Percentiles rank a stretch among this genome's conserved stretches.
Evolutionary conservation across 2,329 filamentous ascomycete species (phyloP).

Genomic region (Endoconidiophora polonica): DNA sequence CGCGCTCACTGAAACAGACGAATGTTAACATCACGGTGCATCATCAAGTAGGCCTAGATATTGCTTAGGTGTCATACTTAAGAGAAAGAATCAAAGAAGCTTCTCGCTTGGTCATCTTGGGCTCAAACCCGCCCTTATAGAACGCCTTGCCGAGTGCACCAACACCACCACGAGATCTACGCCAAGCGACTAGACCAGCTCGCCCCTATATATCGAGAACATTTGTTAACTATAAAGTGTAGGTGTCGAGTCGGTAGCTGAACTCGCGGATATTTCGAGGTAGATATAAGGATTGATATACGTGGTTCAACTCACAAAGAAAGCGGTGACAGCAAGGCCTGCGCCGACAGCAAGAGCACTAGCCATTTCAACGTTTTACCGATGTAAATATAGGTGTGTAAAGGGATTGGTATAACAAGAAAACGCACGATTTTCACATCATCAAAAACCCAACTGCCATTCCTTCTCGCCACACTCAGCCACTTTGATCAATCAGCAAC

Average conservation of each 20-base stretch:
- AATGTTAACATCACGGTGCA: neutral
- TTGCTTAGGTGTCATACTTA: constrained; percentile 39
- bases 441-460: constrained; percentile 6
- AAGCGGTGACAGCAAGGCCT: constrained; percentile 34
- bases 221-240: neutral
- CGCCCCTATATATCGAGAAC: constrained; percentile 46
- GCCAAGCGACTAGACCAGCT: constrained; percentile 76
- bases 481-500: neutral
- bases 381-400: neutral
- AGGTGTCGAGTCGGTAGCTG: too few relatives aligned
- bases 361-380: constrained; percentile 20
- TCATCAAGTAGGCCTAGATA: constrained; percentile 10
- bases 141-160: constrained; percentile 77
- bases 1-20: constrained; percentile 49
- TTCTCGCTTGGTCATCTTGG: constrained; percentile 83
- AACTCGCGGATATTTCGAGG: too few relatives aligned
- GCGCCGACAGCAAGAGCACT: constrained; percentile 30
- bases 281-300: constrained; percentile 11
- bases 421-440: constrained; percentile 7
- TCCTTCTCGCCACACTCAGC: constrained; percentile 1
- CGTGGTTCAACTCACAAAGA: constrained; percentile 25
- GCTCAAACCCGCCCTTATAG: constrained; percentile 98
- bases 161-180: constrained; percentile 61
- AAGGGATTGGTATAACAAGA: neutral
- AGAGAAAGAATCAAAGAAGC: constrained; percentile 81